Evolutionary conservation across 1,284 basidiomycete species (phyloP).

Genomic region (Crucibulum cyathiforme): DNA sequence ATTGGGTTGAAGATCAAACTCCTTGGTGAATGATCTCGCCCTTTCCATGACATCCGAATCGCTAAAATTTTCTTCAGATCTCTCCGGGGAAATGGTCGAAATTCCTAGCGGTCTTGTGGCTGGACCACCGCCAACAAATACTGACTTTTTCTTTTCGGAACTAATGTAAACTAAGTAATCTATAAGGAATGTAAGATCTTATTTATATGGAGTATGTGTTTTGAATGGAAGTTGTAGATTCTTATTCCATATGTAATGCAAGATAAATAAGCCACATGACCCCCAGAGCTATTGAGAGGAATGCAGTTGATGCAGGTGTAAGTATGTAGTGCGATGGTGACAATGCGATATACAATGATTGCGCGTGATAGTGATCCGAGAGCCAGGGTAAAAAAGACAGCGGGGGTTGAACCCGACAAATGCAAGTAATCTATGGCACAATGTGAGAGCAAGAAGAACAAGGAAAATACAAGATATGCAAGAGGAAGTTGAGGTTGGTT

Average conservation of each 20-base stretch:
- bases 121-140: conserved; percentile 77
- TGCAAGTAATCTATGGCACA: conserved; percentile 17
- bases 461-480: conserved; percentile 3
- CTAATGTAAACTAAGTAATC: conserved; percentile 22
- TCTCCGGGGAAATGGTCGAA: conserved; percentile 91
- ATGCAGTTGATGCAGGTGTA: conserved; percentile 54
- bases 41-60: not conserved
- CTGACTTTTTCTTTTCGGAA: conserved; percentile 89
- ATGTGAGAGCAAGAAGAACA: conserved; percentile 9
- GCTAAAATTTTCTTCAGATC: conserved; percentile 55
- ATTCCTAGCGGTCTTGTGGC: conserved; percentile 79
- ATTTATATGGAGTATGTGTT: conserved; percentile 21
- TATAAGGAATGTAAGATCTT: conserved; percentile 25
- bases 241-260: not conserved
- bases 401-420: conserved; percentile 79
- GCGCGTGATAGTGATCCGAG: conserved; percentile 11
- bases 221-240: too few species aligned
- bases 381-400: conserved; percentile 43
- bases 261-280: conserved; percentile 5
- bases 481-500: conserved; percentile 1
- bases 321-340: conserved; percentile 3
- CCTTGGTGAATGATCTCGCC: conserved; percentile 63
- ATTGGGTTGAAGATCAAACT: conserved; percentile 95
- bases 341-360: conserved; percentile 8
- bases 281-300: conserved; percentile 14